Base-by-base conservation (phyloP, 768 basidiomycete species). In the Suillus plorans region DNA sequence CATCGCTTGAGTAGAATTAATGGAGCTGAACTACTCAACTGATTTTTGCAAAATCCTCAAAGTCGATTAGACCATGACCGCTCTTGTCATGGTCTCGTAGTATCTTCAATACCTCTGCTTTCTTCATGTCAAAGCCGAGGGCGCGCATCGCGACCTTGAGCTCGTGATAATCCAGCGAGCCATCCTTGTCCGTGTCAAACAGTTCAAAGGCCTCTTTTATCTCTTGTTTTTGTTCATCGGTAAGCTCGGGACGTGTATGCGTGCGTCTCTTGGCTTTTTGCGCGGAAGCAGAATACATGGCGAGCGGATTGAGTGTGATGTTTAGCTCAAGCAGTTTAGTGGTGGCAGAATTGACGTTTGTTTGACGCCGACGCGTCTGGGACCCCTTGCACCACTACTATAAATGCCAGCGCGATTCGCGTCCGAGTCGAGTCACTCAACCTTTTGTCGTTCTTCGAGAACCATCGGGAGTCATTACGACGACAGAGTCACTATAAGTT, bases 121-220 rank as follows among this genome's bases (percentile, higher is more conserved):
- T 99, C 83, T 99, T 99, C 80, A 97, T 76, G 76, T 99, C 97
- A 75, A 99, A 99, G 1, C 97, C 97, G 64, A 99, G 80, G 1
- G 97, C 97, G 53, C 97, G 86, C 94, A 99, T 96, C 60, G 97
- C 95, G 72, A 99, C 97, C 78, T 99, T 99, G 71, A 99, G 85
- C 75, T 99, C 97, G 80, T 99, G 97, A 79, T 99, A 99, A 80
- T 98, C 97, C 63, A 99, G 83, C 60, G 85, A 88, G 41, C 94
- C 94, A 73, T 99, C 97, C 82, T 98, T 97, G 84, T 99, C 97
- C 53, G 95, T 93, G 80, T 99, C 97, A 74, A 99, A 99, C 62
- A 99, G 89, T 77, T 99, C 97, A 72, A 99, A 99, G 0, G 97
- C 97, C 73, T 99, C 97, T 77, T 95, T 95, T 63, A 99, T 96